phyloP scores from a whole-genome alignment of 2,329 filamentous ascomycete genomes.

The Ascocoryne sarcoides region DNA sequence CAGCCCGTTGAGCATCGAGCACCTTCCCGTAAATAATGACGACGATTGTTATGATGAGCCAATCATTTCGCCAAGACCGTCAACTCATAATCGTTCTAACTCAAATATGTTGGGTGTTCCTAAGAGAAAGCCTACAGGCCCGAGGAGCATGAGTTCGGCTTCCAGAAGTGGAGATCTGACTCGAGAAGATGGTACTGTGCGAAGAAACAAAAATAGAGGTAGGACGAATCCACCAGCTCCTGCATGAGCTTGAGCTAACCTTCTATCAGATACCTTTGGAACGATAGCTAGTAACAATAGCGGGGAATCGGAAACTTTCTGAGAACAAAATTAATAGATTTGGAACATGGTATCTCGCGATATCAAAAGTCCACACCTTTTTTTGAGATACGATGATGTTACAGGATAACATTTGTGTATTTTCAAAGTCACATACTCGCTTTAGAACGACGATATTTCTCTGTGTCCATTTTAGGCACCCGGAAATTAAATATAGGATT shows the following conservation, averaged over 20 bases:
- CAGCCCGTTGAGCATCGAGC: slow-evolving; percentile 48
- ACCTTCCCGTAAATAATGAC: slow-evolving; percentile 27
- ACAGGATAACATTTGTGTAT: too few species aligned
- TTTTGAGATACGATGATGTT: background rate
- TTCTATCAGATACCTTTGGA: slow-evolving; percentile 46
- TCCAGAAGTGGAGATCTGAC: slow-evolving; percentile 23
- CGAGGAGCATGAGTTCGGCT: slow-evolving; percentile 27
- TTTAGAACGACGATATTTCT: too few species aligned
- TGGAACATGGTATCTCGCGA: slow-evolving; percentile 13
- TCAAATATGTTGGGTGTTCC: slow-evolving; percentile 18
- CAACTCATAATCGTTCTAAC: slow-evolving; percentile 20
- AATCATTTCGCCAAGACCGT: slow-evolving; percentile 18
- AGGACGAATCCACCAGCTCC: slow-evolving; percentile 21
- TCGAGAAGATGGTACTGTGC: slow-evolving; percentile 22
- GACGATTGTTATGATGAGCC: slow-evolving; percentile 14
- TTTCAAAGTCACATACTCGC: too few species aligned
- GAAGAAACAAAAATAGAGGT: slow-evolving; percentile 44
- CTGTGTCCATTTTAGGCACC: too few species aligned
- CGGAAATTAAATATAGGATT: too few species aligned
- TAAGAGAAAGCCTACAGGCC: slow-evolving; percentile 28
- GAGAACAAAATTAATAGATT: slow-evolving; percentile 10
- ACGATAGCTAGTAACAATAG: slow-evolving; percentile 37
- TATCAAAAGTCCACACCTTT: slow-evolving; percentile 1
- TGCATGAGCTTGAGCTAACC: too few species aligned
- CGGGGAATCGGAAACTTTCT: slow-evolving; percentile 45